Evolutionary conservation across 1,139 yeast genomes (phyloP), one percentile per base, ranked within the genome.

Genomic region (Geotrichum candidum): DNA sequence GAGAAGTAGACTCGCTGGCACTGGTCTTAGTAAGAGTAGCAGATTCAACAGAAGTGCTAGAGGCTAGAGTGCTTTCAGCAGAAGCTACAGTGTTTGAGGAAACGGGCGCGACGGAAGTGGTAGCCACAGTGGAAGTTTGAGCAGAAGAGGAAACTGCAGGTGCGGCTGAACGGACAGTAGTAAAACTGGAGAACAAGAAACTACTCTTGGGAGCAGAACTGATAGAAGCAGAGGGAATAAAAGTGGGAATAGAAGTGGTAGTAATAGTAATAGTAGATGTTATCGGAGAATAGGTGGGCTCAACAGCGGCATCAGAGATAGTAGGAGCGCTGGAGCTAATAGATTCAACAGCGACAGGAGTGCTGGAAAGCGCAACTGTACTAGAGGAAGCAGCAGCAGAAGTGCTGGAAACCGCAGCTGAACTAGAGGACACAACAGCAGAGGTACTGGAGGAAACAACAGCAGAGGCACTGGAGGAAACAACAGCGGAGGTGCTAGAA

Each of bases 181-280:
- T 52, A 9, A 54, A 31, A 45, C 62, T 56, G 27, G 68, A 53
- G 50, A 27, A 27, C 31, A 66, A 45, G 50, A 69, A 61, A 29
- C 69, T 51, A 25, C 64, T 61, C 22, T 66, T 60, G 18, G 68
- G 55, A 46, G 68, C 61, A 60, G 72, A 29, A 41, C 68, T 18
- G 27, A 27, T 6, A 27, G 31, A 27, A 27, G 31, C 31, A 3
- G 31, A 4, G 31, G 31, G 6, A 27, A 27, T 3, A 27, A 65
- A 48, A 54, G 51, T 53, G 22, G 46, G 13, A 41, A 68, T 51
- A 52, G 67, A 25, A 18, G 18, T 18, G 45, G 66, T 23, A 58
- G 66, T 58, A 3, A 67, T 25, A 25, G 63, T 18, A 41, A 65
- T 31, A 11, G 65, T 48, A 29, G 62, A 50, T 22, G 41, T 11